Evolutionary conservation across 768 basidiomycete species (phyloP).

Genomic region (Boletus fagicola): DNA sequence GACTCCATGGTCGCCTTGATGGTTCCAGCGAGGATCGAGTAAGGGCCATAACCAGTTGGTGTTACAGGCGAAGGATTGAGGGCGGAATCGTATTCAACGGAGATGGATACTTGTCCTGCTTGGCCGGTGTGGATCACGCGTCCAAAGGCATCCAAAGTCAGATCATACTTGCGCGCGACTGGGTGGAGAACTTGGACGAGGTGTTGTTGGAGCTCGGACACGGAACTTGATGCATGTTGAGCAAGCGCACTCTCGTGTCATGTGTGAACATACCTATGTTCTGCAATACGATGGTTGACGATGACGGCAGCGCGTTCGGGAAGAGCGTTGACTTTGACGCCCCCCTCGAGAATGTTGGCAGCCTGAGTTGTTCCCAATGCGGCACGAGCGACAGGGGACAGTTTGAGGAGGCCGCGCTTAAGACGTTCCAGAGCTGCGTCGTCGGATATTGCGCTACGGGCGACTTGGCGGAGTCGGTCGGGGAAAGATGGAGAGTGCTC

Average conservation of each 20-base stretch:
- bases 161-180: slow-evolving; percentile 51
- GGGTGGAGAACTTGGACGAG: slow-evolving; percentile 32
- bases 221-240: slow-evolving; percentile 12
- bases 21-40: slow-evolving; percentile 27
- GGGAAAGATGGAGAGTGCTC: neutral
- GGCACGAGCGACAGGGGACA: neutral
- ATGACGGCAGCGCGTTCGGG: slow-evolving; percentile 26
- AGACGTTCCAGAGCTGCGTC: neutral
- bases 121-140: slow-evolving; percentile 34
- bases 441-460: neutral
- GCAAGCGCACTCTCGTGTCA: neutral
- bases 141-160: slow-evolving; percentile 60
- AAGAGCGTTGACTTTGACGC: neutral
- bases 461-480: neutral
- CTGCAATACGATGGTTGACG: slow-evolving; percentile 69
- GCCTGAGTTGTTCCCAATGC: neutral
- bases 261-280: slow-evolving; percentile 44
- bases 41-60: slow-evolving; percentile 26
- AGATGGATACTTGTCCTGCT: slow-evolving; percentile 48
- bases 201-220: slow-evolving; percentile 19
- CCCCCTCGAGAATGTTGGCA: neutral
- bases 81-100: slow-evolving; percentile 45
- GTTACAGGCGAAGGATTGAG: slow-evolving; percentile 68
- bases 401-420: neutral
- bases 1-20: slow-evolving; percentile 34